These are phyloP conservation scores for Ulota crispa DNA, from an alignment of 225 moss, liverwort and hornwort species.

Conservation along the genomic window DNA sequence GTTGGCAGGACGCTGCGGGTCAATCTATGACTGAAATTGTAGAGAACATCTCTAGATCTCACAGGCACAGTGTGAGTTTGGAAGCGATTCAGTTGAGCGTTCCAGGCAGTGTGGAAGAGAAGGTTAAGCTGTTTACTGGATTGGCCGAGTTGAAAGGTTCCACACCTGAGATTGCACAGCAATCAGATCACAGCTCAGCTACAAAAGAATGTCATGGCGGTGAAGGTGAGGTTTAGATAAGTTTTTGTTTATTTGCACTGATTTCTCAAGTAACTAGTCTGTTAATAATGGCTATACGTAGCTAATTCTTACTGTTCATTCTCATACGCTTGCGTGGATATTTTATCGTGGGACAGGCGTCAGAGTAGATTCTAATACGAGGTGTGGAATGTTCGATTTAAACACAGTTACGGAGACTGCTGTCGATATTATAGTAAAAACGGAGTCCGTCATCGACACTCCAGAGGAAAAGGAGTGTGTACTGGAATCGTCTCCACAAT, in stretches of 20 bases:
- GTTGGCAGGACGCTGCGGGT: conserved; percentile 18
- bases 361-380: background rate
- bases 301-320: background rate
- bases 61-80: conserved; percentile 37
- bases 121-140: conserved; percentile 48
- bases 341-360: background rate
- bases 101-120: conserved; percentile 41
- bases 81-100: conserved; percentile 41
- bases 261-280: no score
- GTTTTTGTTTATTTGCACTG: no score
- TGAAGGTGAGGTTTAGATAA: conserved; percentile 19
- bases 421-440: no score
- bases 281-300: background rate
- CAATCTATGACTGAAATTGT: conserved; percentile 26
- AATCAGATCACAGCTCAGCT: background rate
- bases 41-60: conserved; percentile 38
- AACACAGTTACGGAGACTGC: background rate
- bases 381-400: background rate
- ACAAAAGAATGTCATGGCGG: background rate
- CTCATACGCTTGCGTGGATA: background rate
- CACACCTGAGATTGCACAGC: background rate
- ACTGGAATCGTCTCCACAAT: background rate
- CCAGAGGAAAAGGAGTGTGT: background rate
- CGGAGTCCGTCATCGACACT: background rate
- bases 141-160: conserved; percentile 29